Base-by-base conservation (phyloP, 306 rosid species). In the Purshia tridentata region DNA sequence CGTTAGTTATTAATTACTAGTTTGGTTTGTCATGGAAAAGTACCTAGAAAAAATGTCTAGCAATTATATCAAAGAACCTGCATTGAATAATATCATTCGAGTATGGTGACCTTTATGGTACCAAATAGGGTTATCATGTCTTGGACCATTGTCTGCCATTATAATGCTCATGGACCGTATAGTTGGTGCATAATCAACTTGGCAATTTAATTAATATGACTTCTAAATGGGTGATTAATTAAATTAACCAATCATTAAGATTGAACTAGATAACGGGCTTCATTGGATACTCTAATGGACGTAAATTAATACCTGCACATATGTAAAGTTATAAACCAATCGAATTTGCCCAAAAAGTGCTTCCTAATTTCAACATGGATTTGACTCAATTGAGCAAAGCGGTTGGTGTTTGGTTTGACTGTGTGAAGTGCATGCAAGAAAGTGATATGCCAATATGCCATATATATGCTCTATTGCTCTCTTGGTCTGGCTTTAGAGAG, bases 351-450 rank as follows among this genome's bases (percentile, higher is more conserved):
- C 9, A 76, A 86, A 78, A 86, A 76, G 87, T 65, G 71, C 72
- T 63, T 61, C 74, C 50, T 72, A 77, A 73, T 81, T 83, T 85
- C 85, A 81, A 81, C 73, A 49, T 20, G 57, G 73, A 72, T 76
- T 88, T 90, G 96, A 90, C 92, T 86, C 69, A 62, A 67, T 63
- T 78, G 44, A 76, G 20, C 71, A 9, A 79, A 78, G 70, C 76
- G 55, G 91, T 84, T 81, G 86, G 89, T 79, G 81, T 79, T 84
- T 64, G 85, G 83, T 82, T 83, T 81, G 89, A 86, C 88, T 69
- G 76, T 39, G 67, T 58, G 72, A 60, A 69, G 67, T 42, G 66
- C 45, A 35, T 70, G 81, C 45, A 37, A 16, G 4, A 64, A 41
- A n/a, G 37, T 58, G 48, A 40, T 69, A 67, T 49, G 72, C n/a